Evolutionary conservation across 345 rosid genomes (phyloP).

Genomic region (Eucalyptus tenuipes): DNA sequence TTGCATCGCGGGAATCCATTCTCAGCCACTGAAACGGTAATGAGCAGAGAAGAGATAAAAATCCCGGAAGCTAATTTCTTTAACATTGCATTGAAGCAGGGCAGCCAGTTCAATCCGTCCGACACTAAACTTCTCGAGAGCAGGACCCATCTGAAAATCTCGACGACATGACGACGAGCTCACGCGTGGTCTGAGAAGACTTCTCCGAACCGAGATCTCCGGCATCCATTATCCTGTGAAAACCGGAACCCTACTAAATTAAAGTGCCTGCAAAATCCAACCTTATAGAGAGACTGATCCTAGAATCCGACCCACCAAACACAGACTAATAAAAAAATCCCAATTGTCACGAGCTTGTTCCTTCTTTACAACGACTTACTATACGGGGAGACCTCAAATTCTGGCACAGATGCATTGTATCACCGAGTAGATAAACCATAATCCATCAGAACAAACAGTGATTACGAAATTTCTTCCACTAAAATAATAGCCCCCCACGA

Average conservation of each 20-base stretch:
- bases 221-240: neutral
- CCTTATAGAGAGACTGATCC: neutral
- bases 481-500: neutral
- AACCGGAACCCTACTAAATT: neutral
- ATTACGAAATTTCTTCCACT: neutral
- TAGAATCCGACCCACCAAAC: neutral
- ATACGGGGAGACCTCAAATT: neutral
- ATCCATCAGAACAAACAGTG: neutral
- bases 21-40: constrained; percentile 19
- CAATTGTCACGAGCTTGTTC: neutral
- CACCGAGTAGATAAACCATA: neutral
- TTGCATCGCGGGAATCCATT: constrained; percentile 52
- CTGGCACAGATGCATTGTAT: neutral
- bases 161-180: neutral
- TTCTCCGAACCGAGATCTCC: neutral
- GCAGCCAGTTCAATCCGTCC: neutral
- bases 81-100: constrained; percentile 34
- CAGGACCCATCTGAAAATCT: neutral
- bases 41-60: constrained; percentile 26
- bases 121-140: neutral
- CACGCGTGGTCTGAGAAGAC: neutral
- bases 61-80: constrained; percentile 46
- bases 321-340: neutral
- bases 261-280: neutral
- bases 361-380: neutral